A percentile compares a stretch with the other conserved stretches of the same genome.
phyloP scores from a whole-genome alignment of 441 rosid species.

The Gossypium schwendimanii region DNA sequence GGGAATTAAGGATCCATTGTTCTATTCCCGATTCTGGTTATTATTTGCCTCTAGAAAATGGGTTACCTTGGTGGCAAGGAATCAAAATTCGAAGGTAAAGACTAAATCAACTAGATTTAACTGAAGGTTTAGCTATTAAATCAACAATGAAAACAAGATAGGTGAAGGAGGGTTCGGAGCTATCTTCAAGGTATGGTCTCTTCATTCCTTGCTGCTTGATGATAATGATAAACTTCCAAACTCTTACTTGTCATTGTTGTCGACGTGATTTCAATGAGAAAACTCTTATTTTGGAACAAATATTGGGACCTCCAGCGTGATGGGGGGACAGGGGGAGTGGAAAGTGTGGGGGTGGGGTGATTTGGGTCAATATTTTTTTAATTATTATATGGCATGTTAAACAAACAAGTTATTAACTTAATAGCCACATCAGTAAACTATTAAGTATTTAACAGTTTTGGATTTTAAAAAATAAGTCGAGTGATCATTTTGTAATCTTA shows the following conservation, averaged over 20 bases:
- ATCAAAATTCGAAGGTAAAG: conserved; percentile 8
- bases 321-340: too few relatives aligned
- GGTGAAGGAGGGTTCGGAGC: conserved; percentile 90
- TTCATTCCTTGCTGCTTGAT: background rate
- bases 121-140: background rate
- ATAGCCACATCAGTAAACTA: too few relatives aligned
- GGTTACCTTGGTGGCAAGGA: conserved; percentile 35
- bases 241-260: background rate
- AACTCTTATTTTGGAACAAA: background rate
- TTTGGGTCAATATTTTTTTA: too few relatives aligned
- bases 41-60: conserved; percentile 11
- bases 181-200: conserved; percentile 51
- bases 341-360: too few relatives aligned
- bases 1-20: conserved; percentile 26
- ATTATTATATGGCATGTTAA: too few relatives aligned
- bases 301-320: conserved; percentile 31
- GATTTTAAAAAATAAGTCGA: too few relatives aligned
- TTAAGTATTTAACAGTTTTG: too few relatives aligned
- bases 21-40: conserved; percentile 23
- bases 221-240: background rate
- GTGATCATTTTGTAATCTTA: too few relatives aligned
- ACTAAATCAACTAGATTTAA: background rate
- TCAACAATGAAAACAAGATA: conserved; percentile 49
- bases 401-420: too few relatives aligned
- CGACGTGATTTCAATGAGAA: background rate